phyloP scores from a whole-genome alignment of 2,329 filamentous ascomycete genomes.

The Harringtonia lauricola region DNA sequence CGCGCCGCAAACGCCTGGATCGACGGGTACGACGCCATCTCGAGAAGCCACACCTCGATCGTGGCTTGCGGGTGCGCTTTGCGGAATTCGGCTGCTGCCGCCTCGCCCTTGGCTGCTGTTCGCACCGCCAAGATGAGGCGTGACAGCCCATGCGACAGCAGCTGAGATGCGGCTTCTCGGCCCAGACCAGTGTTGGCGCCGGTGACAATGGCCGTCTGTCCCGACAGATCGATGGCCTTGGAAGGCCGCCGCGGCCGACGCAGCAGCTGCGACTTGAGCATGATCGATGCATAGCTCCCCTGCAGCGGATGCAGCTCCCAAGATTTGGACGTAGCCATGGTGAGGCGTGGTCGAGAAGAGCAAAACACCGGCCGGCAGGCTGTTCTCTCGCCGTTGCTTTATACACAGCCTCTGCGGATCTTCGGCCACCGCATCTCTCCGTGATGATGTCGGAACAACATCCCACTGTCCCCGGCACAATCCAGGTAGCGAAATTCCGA shows the following conservation, averaged over 20 bases:
- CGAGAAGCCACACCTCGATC: conserved; percentile 17
- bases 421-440: no score
- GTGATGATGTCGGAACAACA: no score
- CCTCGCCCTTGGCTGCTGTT: conserved; percentile 17
- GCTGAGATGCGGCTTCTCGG: conserved; percentile 21
- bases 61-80: not conserved
- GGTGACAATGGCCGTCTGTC: conserved; percentile 19
- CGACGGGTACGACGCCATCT: conserved; percentile 8
- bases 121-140: conserved; percentile 25
- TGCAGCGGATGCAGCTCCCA: no score
- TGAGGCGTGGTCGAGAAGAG: no score
- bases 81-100: conserved; percentile 5
- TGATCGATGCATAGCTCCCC: no score
- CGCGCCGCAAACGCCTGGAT: conserved; percentile 2
- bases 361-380: no score
- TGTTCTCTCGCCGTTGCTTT: no score
- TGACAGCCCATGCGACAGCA: conserved; percentile 18
- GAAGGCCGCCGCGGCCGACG: not conserved
- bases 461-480: no score
- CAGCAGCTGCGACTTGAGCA: not conserved
- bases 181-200: conserved; percentile 25
- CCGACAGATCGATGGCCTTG: conserved; percentile 6
- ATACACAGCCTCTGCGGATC: no score
- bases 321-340: no score
- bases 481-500: no score